phyloP scores from a whole-genome alignment of 2,329 filamentous ascomycete genomes.

The Cercospora sp. region DNA sequence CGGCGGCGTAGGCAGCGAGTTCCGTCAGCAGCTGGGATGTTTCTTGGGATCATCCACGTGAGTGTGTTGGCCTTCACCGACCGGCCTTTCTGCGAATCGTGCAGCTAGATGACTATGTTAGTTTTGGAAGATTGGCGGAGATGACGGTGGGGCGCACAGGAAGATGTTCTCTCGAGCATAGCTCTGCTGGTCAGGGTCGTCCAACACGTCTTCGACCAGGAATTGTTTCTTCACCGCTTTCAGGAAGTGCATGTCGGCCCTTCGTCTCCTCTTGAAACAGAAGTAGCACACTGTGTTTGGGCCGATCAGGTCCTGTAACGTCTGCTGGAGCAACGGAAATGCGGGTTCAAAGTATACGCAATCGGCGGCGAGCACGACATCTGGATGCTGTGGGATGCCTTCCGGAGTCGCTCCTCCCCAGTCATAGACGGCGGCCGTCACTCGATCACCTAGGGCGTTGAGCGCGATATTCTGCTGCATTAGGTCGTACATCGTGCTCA shows the following conservation, averaged over 20 bases:
- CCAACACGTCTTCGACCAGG: conserved; percentile 46
- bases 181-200: conserved; percentile 50
- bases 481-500: conserved; percentile 77
- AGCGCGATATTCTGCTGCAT: conserved; percentile 86
- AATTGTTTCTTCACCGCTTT: conserved; percentile 53
- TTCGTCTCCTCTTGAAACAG: conserved; percentile 90
- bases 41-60: conserved; percentile 7
- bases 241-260: conserved; percentile 61
- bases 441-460: conserved; percentile 66
- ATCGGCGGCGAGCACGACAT: conserved; percentile 89
- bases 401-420: conserved; percentile 60
- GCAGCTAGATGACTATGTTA: conserved; percentile 22
- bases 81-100: conserved; percentile 28
- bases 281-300: conserved; percentile 71
- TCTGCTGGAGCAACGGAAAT: conserved; percentile 81
- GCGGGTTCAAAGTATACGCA: conserved; percentile 97
- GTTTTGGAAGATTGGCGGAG: not conserved
- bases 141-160: conserved; percentile 41
- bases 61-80: conserved; percentile 17
- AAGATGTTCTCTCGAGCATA: conserved; percentile 52
- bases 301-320: conserved; percentile 70
- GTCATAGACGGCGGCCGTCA: conserved; percentile 71
- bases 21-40: conserved; percentile 19
- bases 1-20: conserved; percentile 6
- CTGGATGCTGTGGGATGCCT: conserved; percentile 57